These are phyloP conservation scores for Tetrahymena thermophila DNA, from an alignment of 73 alveolate genomes.

Conservation along the genomic window DNA sequence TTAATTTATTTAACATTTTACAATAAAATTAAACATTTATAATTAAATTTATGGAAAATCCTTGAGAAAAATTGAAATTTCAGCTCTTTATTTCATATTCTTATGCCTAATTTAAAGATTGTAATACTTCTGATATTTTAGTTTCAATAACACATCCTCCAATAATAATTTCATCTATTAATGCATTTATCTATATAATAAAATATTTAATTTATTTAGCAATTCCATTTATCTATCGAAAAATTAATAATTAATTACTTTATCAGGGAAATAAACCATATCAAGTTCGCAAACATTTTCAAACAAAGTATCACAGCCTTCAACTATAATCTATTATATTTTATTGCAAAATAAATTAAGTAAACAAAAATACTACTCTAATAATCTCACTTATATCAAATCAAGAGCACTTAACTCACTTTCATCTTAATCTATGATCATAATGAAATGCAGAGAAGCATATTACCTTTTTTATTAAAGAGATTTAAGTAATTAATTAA, in stretches of 20 bases:
- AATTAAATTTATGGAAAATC: no score
- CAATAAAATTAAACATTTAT: background rate
- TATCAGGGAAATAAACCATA: conserved; percentile 78
- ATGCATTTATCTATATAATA: conserved; percentile 9
- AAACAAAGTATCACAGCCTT: conserved; percentile 71
- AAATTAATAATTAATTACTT: background rate
- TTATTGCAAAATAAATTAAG: background rate
- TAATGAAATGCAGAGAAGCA: conserved; percentile 71
- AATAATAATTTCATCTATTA: conserved; percentile 72
- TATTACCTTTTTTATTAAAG: conserved; percentile 28
- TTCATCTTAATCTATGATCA: conserved; percentile 82
- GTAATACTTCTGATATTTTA: conserved; percentile 41
- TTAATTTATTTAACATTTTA: no score
- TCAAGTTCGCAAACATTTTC: conserved; percentile 85
- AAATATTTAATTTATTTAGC: background rate
- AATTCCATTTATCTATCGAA: background rate
- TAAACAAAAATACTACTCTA: background rate
- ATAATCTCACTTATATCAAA: conserved; percentile 44
- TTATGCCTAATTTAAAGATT: background rate
- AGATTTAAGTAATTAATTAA: no score
- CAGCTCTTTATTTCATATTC: background rate
- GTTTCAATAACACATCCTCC: conserved; percentile 68
- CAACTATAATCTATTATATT: conserved; percentile 55
- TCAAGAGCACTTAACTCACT: conserved; percentile 78
- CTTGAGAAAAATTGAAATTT: background rate